Evolutionary conservation across 306 rosid species (phyloP).

Genomic region (Prunus dulcis): DNA sequence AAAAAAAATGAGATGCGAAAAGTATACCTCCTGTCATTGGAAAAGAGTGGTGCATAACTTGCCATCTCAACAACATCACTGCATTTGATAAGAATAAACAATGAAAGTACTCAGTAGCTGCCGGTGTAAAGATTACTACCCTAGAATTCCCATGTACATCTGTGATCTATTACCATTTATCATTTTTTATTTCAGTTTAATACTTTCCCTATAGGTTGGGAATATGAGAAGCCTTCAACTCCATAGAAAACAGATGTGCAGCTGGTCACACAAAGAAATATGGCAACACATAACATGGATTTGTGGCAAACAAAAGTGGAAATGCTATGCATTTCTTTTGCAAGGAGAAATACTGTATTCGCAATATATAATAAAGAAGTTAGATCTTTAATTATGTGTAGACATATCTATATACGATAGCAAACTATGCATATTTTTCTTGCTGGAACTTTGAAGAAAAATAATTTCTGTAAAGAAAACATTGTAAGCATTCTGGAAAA

Average conservation of each 20-base stretch:
- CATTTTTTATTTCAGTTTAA: neutral
- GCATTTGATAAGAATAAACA: conserved; percentile 27
- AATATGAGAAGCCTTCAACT: neutral
- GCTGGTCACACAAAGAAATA: neutral
- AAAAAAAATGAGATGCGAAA: neutral
- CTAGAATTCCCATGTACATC: too few species aligned
- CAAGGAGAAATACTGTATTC: neutral
- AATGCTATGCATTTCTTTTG: neutral
- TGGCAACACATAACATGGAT: neutral
- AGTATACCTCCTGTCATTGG: conserved; percentile 65
- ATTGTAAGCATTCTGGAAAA: neutral
- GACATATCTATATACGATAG: neutral
- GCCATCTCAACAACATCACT: conserved; percentile 78
- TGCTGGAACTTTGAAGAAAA: neutral
- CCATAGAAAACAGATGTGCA: neutral
- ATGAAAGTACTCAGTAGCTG: conserved; percentile 10
- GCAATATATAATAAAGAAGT: neutral
- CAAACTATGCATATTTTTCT: neutral
- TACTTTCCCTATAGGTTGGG: neutral
- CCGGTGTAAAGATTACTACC: neutral
- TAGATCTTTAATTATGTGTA: neutral
- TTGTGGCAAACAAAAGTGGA: neutral
- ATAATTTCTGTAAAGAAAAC: neutral
- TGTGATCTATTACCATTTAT: too few species aligned
- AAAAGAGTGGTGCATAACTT: conserved; percentile 97